Conservation (phyloP, 1,284 basidiomycete species). For the Ustilago hordei region DNA sequence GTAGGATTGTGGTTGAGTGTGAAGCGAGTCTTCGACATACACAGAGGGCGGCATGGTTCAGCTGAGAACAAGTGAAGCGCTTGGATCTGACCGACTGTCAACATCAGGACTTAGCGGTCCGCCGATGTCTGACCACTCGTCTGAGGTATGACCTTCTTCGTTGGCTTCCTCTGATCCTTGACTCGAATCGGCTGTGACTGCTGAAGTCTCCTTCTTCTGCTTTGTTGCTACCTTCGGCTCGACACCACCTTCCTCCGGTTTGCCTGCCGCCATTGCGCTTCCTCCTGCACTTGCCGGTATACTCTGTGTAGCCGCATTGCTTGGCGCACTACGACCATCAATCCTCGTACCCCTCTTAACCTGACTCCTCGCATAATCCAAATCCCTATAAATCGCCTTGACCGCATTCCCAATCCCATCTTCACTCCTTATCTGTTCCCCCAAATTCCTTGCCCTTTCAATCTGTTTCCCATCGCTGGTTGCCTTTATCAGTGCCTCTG, state of each 20-base stretch:
- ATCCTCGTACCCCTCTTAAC: constrained; percentile 48
- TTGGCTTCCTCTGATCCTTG: constrained; percentile 2
- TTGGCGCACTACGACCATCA: background rate
- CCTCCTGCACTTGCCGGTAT: too few species aligned
- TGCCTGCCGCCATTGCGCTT: background rate
- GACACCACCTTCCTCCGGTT: background rate
- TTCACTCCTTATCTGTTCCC: constrained; percentile 74
- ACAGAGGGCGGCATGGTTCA: constrained; percentile 4
- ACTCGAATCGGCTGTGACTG: background rate
- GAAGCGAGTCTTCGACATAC: background rate
- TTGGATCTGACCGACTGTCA: constrained; percentile 8
- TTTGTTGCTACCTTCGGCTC: background rate
- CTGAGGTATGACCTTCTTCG: constrained; percentile 32
- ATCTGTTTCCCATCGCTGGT: constrained; percentile 90
- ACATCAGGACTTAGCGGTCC: constrained; percentile 21
- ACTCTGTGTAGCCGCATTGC: background rate
- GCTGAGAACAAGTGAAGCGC: constrained; percentile 11
- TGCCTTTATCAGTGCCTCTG: constrained; percentile 81
- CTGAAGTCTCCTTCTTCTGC: background rate
- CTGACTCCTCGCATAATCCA: constrained; percentile 63
- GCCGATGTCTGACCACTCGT: constrained; percentile 59
- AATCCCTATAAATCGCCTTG: constrained; percentile 63
- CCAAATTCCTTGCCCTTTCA: constrained; percentile 79
- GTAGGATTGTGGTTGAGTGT: background rate
- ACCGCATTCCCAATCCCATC: constrained; percentile 68